phyloP scores from a whole-genome alignment of 2,329 filamentous ascomycete genomes.

The Monilinia vaccinii-corymbosi region DNA sequence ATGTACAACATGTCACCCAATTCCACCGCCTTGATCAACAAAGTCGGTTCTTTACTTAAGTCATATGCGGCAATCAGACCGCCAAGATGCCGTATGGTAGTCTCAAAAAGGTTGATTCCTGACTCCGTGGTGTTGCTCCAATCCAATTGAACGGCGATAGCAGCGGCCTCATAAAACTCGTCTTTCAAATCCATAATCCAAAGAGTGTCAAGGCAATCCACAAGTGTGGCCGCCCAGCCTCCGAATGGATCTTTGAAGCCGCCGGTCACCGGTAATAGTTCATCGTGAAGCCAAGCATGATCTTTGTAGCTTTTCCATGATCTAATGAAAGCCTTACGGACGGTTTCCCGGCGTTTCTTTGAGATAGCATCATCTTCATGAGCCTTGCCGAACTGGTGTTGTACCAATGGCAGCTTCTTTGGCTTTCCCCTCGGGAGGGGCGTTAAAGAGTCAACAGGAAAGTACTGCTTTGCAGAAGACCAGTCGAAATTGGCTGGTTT shows the following conservation, averaged over 20 bases:
- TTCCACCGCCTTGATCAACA: conserved; percentile 26
- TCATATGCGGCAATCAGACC: conserved; percentile 31
- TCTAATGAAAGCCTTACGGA: conserved; percentile 18
- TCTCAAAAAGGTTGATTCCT: conserved; percentile 31
- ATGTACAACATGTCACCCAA: conserved; percentile 27
- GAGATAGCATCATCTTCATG: neutral
- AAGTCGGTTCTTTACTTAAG: conserved; percentile 20
- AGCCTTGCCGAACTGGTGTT: neutral
- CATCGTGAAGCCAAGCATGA: conserved; percentile 76
- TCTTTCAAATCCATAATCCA: conserved; percentile 75
- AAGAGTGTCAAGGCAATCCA: conserved; percentile 70
- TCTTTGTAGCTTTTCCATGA: conserved; percentile 77
- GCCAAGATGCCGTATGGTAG: conserved; percentile 32
- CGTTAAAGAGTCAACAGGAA: neutral
- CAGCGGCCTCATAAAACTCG: conserved; percentile 55
- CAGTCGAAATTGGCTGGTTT: neutral
- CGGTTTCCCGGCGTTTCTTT: conserved; percentile 10
- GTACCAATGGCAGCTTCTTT: neutral
- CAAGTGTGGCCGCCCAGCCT: conserved; percentile 77
- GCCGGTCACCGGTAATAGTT: conserved; percentile 63
- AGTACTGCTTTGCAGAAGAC: neutral
- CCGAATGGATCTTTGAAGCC: conserved; percentile 69
- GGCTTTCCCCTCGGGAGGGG: neutral
- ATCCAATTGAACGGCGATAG: conserved; percentile 49
- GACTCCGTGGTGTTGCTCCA: conserved; percentile 10